These are phyloP conservation scores for Phragmites australis DNA, from an alignment of 176 grass and related monocot genomes.

Conservation along the genomic window DNA sequence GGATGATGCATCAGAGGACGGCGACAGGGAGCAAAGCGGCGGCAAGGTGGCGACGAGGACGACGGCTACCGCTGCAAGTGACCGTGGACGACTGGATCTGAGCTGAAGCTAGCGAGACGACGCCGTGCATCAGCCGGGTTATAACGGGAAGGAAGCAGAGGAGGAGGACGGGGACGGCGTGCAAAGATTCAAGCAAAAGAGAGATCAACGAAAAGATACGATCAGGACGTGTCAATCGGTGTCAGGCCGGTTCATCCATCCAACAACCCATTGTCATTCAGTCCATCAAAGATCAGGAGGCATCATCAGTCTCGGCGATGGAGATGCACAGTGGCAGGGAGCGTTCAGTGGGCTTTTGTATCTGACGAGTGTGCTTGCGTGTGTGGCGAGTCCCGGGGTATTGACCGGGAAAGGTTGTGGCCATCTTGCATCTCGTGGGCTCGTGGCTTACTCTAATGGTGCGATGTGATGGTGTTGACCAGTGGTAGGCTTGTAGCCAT, in stretches of 20 bases:
- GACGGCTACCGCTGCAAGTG: neutral
- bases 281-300: neutral
- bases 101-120: neutral
- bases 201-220: slow-evolving; percentile 17
- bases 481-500: neutral
- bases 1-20: slow-evolving; percentile 39
- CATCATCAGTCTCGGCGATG: neutral
- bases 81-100: neutral
- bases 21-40: neutral
- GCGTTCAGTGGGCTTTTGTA: slow-evolving; percentile 28
- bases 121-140: slow-evolving; percentile 3
- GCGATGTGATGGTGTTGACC: neutral
- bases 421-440: neutral
- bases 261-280: slow-evolving; percentile 8
- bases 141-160: neutral
- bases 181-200: neutral
- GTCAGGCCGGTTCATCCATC: slow-evolving; percentile 16
- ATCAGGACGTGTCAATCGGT: slow-evolving; percentile 21
- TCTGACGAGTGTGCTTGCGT: slow-evolving; percentile 23
- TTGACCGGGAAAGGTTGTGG: neutral
- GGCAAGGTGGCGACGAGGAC: neutral
- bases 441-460: neutral
- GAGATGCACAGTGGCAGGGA: neutral
- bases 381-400: slow-evolving; percentile 27
- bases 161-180: neutral